Conservation (phyloP, 148 eudicot species). For the Persicaria maculosa region DNA sequence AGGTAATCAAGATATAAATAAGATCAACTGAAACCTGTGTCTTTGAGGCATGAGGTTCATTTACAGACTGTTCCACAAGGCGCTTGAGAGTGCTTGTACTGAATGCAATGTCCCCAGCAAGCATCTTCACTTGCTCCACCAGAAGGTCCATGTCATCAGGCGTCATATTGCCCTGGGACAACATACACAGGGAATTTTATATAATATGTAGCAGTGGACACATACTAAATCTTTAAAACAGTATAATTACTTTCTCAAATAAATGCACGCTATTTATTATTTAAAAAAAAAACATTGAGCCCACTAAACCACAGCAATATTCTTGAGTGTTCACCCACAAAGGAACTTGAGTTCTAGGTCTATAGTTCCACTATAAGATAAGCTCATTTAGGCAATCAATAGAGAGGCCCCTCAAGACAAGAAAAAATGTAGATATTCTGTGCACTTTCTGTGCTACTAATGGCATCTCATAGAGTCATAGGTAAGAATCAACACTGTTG, state of each 20-base stretch:
- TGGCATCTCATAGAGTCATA: not conserved
- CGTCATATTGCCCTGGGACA: conserved; percentile 52
- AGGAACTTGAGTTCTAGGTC: not conserved
- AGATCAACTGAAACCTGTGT: conserved; percentile 43
- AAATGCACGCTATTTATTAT: not conserved
- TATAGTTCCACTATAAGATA: not conserved
- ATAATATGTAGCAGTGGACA: not conserved
- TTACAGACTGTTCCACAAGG: conserved; percentile 72
- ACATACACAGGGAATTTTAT: not conserved
- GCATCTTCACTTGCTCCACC: conserved; percentile 99
- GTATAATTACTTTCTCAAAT: not conserved
- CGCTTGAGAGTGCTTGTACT: conserved; percentile 92
- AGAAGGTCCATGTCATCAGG: conserved; percentile 93
- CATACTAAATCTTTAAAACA: not conserved
- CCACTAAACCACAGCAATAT: not conserved
- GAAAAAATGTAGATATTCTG: not conserved
- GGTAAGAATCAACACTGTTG: not conserved
- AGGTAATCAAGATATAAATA: conserved; percentile 1
- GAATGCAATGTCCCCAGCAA: conserved; percentile 97
- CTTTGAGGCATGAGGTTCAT: conserved; percentile 77
- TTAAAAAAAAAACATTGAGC: not conserved
- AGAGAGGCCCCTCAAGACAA: not conserved
- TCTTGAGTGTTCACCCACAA: not conserved
- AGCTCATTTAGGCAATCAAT: not conserved
- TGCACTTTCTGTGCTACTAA: not conserved